Percentiles rank a stretch among this genome's conserved stretches.
Evolutionary conservation across 1,139 yeast species (phyloP).

Genomic region (Pichia sp.): DNA sequence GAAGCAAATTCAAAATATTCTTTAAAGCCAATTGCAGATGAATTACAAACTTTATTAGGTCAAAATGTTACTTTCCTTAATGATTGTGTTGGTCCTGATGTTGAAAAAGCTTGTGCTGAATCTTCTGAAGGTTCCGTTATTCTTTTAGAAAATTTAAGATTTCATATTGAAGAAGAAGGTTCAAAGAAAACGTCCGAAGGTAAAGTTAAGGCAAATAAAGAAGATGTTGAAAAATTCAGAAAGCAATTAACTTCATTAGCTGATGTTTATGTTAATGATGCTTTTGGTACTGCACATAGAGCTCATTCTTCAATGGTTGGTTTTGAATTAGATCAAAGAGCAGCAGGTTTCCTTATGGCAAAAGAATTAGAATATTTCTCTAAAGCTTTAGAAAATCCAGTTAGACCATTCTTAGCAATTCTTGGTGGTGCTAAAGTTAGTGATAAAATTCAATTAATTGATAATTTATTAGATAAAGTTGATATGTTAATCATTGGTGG

Average conservation of each 20-base stretch:
- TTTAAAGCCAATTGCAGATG: slow-evolving; percentile 84
- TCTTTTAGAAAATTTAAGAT: slow-evolving; percentile 91
- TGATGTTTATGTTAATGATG: slow-evolving; percentile 94
- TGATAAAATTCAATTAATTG: slow-evolving; percentile 95
- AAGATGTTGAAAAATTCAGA: slow-evolving; percentile 80
- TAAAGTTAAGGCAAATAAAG: slow-evolving; percentile 84
- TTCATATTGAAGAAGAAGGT: slow-evolving; percentile 95
- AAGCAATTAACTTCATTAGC: slow-evolving; percentile 79
- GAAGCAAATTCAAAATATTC: slow-evolving; percentile 78
- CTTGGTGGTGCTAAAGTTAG: slow-evolving; percentile 98
- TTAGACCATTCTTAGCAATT: slow-evolving; percentile 94
- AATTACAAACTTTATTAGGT: slow-evolving; percentile 67
- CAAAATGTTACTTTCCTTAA: slow-evolving; percentile 67
- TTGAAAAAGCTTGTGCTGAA: slow-evolving; percentile 64
- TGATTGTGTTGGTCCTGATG: slow-evolving; percentile 88
- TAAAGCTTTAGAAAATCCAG: slow-evolving; percentile 95
- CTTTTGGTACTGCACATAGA: slow-evolving; percentile 98
- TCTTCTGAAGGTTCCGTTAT: slow-evolving; percentile 70
- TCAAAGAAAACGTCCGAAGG: slow-evolving; percentile 82
- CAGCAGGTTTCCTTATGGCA: slow-evolving; percentile 95
- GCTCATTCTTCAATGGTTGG: slow-evolving; percentile 99
- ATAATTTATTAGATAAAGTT: slow-evolving; percentile 93
- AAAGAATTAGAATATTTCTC: slow-evolving; percentile 95
- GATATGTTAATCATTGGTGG: slow-evolving; percentile 91
- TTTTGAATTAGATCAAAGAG: slow-evolving; percentile 84